These are phyloP conservation scores for Eucalyptus melliodora DNA, from an alignment of 345 rosid species.

Conservation along the genomic window DNA sequence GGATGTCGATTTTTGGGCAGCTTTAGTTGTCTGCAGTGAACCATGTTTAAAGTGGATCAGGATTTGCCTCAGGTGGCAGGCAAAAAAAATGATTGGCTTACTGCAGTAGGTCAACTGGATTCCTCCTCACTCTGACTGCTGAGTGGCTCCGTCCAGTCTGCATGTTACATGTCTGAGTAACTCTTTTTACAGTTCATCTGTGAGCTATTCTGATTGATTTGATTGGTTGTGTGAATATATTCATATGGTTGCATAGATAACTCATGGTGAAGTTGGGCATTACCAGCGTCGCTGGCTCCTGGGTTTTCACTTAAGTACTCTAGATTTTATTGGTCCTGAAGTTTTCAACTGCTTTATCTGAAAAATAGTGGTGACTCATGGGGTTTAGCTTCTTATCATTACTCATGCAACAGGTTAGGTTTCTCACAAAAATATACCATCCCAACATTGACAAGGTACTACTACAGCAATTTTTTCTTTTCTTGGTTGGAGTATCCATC, in stretches of 20 bases:
- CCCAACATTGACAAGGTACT: constrained; percentile 13
- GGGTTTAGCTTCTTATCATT: not conserved
- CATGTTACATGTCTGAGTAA: not conserved
- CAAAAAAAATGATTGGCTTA: not conserved
- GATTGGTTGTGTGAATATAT: not conserved
- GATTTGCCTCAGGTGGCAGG: not conserved
- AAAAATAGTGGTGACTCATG: not conserved
- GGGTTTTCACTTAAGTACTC: not conserved
- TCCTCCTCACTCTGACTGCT: not conserved
- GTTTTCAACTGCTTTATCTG: not conserved
- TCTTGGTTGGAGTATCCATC: not conserved
- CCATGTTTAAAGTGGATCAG: not conserved
- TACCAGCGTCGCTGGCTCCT: not conserved
- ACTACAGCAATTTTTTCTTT: not conserved
- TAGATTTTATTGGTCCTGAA: not conserved
- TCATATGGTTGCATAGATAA: not conserved
- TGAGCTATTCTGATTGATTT: not conserved
- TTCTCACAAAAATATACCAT: constrained; percentile 12
- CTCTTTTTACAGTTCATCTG: not conserved
- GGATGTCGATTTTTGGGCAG: not conserved
- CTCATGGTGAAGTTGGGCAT: not conserved
- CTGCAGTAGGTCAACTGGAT: not conserved
- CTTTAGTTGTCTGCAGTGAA: not conserved
- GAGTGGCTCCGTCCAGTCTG: not conserved
- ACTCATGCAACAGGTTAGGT: constrained; percentile 4